Base-by-base conservation (phyloP, 2,329 filamentous ascomycete genomes). In the Ambrosiella xylebori region DNA sequence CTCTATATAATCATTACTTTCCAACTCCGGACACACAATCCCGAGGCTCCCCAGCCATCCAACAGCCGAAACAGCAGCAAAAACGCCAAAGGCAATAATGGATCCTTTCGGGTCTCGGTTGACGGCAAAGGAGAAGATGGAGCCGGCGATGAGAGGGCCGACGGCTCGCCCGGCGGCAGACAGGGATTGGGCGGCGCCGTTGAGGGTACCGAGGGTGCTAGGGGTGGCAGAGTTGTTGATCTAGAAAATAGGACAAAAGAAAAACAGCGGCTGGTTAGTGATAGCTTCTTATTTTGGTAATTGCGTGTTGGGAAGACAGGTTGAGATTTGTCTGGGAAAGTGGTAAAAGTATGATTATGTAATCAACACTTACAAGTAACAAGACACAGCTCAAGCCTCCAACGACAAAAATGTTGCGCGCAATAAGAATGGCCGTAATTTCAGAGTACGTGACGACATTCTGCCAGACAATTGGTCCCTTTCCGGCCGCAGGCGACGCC, bases 131-230 rank as follows among this genome's bases (percentile, higher is more conserved):
- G 88, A 88, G 68, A 95, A 98, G 0, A 98, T 74, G 0, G 83
- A 83, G 0, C 93, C 93, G 0, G 89, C 93, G 0, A 95, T 73
- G 63, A 97, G 90, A 0, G 93, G 93, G 0, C 93, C 93, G 0
- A 88, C 17, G 17, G 27, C 47, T 79, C 93, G 82, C 7, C 93
- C 93, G 0, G 87, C 88, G 0, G 93, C 93, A 0, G 88, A 95
- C 0, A 98, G 80, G 0, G 89, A 95, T 69, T 98, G 93, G 0
- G 93, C 93, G 38, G 97, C 78, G 8, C 93, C 93, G 66, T 98
- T 96, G 35, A 98, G 76, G 0, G 88, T 89, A 2, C 93, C 93
- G 0, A 98, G 78, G 0, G 87, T 89, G 4, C 8, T 47, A 40
- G 2, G 59, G 54, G 40, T 41, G 56, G 44, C 44, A 47, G 57